Conservation (phyloP, 129 eudicot species). For the Pulicaria dysenterica region DNA sequence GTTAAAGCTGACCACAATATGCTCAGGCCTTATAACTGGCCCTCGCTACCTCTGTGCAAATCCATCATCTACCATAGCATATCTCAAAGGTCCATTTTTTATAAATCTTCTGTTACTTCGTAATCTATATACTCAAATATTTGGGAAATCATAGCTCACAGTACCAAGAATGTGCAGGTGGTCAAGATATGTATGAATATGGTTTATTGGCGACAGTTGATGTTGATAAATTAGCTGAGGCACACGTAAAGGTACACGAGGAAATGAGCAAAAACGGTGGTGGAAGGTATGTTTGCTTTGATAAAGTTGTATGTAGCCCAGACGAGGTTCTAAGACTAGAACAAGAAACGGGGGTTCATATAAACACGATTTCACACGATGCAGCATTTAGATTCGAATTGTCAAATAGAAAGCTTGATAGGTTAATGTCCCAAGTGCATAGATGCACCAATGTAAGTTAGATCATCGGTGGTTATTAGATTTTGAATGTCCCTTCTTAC, state of each 20-base stretch:
- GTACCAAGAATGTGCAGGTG: slow-evolving; percentile 43
- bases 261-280: slow-evolving; percentile 54
- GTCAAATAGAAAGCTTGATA: slow-evolving; percentile 57
- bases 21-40: slow-evolving; percentile 76
- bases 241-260: slow-evolving; percentile 58
- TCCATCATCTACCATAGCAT: slow-evolving; percentile 73
- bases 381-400: slow-evolving; percentile 36
- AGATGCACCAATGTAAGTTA: slow-evolving; percentile 45
- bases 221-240: slow-evolving; percentile 62
- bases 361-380: slow-evolving; percentile 22
- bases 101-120: background rate
- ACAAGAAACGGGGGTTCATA: slow-evolving; percentile 44
- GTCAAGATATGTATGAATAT: slow-evolving; percentile 56
- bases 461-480: background rate
- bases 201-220: slow-evolving; percentile 67
- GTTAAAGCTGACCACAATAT: slow-evolving; percentile 57
- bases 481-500: background rate
- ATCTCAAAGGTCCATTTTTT: slow-evolving; percentile 57
- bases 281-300: slow-evolving; percentile 69
- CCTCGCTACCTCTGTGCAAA: slow-evolving; percentile 49
- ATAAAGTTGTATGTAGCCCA: slow-evolving; percentile 39
- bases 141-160: slow-evolving; percentile 5
- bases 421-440: slow-evolving; percentile 49
- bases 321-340: slow-evolving; percentile 47
- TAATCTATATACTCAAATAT: background rate